Evolutionary conservation across 2,329 filamentous ascomycete species (phyloP).

Genomic region (Pseudogymnoascus sp.): DNA sequence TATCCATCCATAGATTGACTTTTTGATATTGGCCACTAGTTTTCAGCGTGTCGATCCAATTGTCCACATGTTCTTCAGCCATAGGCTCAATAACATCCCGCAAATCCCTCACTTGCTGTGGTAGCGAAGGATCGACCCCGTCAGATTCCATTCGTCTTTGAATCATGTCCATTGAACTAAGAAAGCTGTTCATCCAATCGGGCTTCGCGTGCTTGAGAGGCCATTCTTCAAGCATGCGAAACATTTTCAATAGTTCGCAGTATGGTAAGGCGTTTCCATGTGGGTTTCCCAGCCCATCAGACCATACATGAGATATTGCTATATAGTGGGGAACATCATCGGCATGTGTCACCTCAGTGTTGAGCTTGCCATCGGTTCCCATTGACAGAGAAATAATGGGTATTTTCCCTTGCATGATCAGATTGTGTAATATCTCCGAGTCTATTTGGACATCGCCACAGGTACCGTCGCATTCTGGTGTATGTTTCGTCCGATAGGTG

Average conservation of each 20-base stretch:
- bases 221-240: constrained; percentile 5
- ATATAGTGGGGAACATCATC: constrained; percentile 12
- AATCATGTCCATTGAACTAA: not conserved
- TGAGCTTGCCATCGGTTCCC: not conserved
- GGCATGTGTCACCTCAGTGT: not conserved
- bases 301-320: constrained; percentile 21
- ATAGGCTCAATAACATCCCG: not conserved
- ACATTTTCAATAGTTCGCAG: constrained; percentile 14
- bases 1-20: constrained; percentile 4
- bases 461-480: not conserved
- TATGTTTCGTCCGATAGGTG: constrained; percentile 3
- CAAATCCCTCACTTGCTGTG: not conserved
- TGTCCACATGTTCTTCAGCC: not conserved
- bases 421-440: not conserved
- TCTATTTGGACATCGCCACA: constrained; percentile 1
- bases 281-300: constrained; percentile 18
- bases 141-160: not conserved
- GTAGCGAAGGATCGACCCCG: not conserved
- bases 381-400: not conserved
- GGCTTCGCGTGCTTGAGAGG: not conserved
- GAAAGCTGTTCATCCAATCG: constrained; percentile 1
- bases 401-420: constrained; percentile 6
- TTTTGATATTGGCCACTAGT: not conserved
- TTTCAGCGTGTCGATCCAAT: not conserved
- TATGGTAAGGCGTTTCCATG: constrained; percentile 13